Conservation (phyloP, 2,329 filamentous ascomycete species). For the Ascochyta fabae region DNA sequence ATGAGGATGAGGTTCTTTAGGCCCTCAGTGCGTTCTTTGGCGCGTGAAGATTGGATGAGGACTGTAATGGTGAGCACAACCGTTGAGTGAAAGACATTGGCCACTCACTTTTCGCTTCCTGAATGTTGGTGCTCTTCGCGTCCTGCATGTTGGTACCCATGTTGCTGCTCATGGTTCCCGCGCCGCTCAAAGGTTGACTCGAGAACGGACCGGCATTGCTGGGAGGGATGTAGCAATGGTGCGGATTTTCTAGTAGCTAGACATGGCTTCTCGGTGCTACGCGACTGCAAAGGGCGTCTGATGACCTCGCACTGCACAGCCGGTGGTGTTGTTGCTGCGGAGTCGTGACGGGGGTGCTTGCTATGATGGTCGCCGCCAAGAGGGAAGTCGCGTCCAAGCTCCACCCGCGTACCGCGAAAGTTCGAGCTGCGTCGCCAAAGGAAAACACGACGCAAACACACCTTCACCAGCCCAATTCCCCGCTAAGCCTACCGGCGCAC, state of each 20-base stretch:
- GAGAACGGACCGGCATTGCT: slow-evolving; percentile 20
- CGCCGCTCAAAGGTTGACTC: slow-evolving; percentile 12
- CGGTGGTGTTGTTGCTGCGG: slow-evolving; percentile 21
- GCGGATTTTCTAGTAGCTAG: neutral
- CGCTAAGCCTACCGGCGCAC: slow-evolving; percentile 28
- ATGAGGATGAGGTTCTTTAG: slow-evolving; percentile 64
- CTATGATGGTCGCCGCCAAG: slow-evolving; percentile 12
- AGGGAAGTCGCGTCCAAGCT: slow-evolving; percentile 34
- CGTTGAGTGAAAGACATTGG: neutral
- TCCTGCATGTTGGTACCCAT: slow-evolving; percentile 46
- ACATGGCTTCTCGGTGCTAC: neutral
- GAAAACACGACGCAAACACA: slow-evolving; percentile 34
- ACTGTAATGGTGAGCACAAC: slow-evolving; percentile 31
- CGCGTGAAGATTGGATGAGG: slow-evolving; percentile 35
- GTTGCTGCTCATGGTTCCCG: slow-evolving; percentile 14
- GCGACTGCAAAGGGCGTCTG: slow-evolving; percentile 6
- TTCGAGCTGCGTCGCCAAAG: slow-evolving; percentile 26
- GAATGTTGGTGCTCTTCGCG: slow-evolving; percentile 45
- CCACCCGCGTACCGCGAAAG: slow-evolving; percentile 34
- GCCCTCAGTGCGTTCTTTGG: slow-evolving; percentile 57
- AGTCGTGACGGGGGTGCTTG: slow-evolving; percentile 27
- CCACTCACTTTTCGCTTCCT: slow-evolving; percentile 45
- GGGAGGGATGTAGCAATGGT: neutral
- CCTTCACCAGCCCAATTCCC: slow-evolving; percentile 6
- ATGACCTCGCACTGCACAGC: neutral